Evolutionary conservation across 345 rosid genomes (phyloP).

Genomic region (Atalantia buxifolia): DNA sequence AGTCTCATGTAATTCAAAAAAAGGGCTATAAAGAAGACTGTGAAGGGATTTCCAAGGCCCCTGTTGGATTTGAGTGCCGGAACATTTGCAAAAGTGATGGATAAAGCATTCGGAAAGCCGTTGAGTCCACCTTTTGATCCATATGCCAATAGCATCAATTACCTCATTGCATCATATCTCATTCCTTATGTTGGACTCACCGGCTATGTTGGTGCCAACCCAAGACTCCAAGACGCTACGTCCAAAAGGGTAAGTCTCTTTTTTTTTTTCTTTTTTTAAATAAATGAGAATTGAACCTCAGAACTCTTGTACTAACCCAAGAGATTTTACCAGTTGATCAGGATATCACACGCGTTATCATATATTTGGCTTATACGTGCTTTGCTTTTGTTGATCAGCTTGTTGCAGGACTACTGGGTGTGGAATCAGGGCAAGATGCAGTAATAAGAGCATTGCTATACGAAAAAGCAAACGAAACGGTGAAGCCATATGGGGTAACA

Average conservation of each 20-base stretch:
- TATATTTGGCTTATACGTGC: neutral
- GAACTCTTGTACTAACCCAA: too few relatives aligned
- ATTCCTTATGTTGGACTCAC: constrained; percentile 84
- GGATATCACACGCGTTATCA: neutral
- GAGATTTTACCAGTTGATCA: neutral
- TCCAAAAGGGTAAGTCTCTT: constrained; percentile 45
- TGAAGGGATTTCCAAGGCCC: constrained; percentile 82
- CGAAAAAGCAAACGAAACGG: constrained; percentile 23
- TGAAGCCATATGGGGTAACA: constrained; percentile 32
- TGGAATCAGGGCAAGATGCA: constrained; percentile 83
- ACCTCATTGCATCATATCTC: constrained; percentile 66
- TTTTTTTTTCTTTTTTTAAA: too few relatives aligned
- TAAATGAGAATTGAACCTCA: neutral
- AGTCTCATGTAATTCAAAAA: too few relatives aligned
- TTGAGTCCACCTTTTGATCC: constrained; percentile 69
- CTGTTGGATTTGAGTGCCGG: constrained; percentile 54
- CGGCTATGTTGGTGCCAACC: constrained; percentile 77
- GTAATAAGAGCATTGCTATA: constrained; percentile 59
- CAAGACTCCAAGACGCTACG: constrained; percentile 38
- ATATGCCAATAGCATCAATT: constrained; percentile 53
- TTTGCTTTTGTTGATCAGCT: constrained; percentile 29
- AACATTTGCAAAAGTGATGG: constrained; percentile 50
- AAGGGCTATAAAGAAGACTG: constrained; percentile 65
- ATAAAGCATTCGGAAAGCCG: constrained; percentile 47
- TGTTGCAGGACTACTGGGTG: constrained; percentile 73